phyloP scores from a whole-genome alignment of 345 rosid genomes.

The Erodium maritimum region DNA sequence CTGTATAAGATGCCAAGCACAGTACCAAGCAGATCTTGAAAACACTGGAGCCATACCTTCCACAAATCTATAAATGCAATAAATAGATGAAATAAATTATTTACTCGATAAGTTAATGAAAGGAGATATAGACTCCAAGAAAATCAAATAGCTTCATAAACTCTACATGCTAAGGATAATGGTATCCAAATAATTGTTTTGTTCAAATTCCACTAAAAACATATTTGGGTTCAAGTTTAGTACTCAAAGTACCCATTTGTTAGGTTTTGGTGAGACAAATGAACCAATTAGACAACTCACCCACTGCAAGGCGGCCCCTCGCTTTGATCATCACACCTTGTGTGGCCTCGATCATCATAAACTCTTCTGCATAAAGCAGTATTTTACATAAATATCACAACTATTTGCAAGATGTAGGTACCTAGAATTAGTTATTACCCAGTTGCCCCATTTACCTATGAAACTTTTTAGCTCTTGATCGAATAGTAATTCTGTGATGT shows the following conservation, averaged over 20 bases:
- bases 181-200: too few species aligned
- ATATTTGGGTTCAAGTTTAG: too few species aligned
- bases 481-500: conserved; percentile 88
- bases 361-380: conserved; percentile 54
- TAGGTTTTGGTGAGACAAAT: background rate
- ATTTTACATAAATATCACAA: background rate
- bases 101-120: too few species aligned
- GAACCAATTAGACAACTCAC: conserved; percentile 22
- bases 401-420: background rate
- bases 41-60: conserved; percentile 99
- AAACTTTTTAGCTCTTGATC: conserved; percentile 59
- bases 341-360: conserved; percentile 67
- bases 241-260: too few species aligned
- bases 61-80: conserved; percentile 50
- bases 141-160: too few species aligned
- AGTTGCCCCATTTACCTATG: conserved; percentile 40
- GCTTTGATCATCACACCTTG: conserved; percentile 66
- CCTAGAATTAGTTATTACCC: background rate
- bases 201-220: too few species aligned
- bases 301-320: conserved; percentile 99
- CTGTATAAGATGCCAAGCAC: conserved; percentile 99
- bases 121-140: too few species aligned
- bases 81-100: background rate
- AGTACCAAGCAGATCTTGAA: conserved; percentile 96
- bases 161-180: too few species aligned